Evolutionary conservation across 176 grass and related monocot genomes (phyloP), one percentile per base, ranked within the genome.

Genomic region (Poa pratensis): DNA sequence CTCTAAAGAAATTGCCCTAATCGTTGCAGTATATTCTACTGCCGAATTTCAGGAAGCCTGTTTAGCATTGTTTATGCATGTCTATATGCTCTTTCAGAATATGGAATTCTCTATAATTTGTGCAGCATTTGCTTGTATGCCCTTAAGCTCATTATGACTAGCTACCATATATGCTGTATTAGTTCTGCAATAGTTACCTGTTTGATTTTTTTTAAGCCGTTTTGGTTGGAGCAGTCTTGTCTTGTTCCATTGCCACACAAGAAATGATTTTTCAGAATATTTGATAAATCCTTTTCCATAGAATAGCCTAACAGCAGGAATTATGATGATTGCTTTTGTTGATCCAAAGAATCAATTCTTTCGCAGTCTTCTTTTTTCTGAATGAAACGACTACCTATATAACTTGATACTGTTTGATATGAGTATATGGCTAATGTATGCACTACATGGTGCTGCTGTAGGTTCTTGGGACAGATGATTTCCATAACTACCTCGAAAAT

Each of bases 401-500:
- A 43, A 55, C 39, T 73, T 18, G 42, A 37, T 49, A 53, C 27
- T 68, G 16, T 35, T 55, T 68, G 32, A 60, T 65, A 32, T 22
- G 22, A 37, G 13, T 73, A 51, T 65, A 50, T 45, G 39, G n/a
- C 18, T 73, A 59, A 78, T 51, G 13, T 53, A 79, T 86, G 26
- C 24, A 23, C 65, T 60, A 30, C 20, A 34, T 71, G 10, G 1
- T 84, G 14, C 40, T 68, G 30, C 23, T 82, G 54, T 80, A 99
- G 96, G 93, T 99, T 85, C 88, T 96, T 79, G 96, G 93, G n/a
- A 99, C 93, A 60, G 88, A 91, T 77, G 88, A 92, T 79, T 84
- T 99, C 82, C 87, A 87, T 85, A 79, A 80, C 57, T 99, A 94
- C 79, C 93, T 99, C 6, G 68, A 87, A 78, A 89, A 86, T 99